Evolutionary conservation across 78 protist species (phyloP), one percentile per base, ranked within the genome.

Genomic region (Planoprotostelium fungivorum): DNA sequence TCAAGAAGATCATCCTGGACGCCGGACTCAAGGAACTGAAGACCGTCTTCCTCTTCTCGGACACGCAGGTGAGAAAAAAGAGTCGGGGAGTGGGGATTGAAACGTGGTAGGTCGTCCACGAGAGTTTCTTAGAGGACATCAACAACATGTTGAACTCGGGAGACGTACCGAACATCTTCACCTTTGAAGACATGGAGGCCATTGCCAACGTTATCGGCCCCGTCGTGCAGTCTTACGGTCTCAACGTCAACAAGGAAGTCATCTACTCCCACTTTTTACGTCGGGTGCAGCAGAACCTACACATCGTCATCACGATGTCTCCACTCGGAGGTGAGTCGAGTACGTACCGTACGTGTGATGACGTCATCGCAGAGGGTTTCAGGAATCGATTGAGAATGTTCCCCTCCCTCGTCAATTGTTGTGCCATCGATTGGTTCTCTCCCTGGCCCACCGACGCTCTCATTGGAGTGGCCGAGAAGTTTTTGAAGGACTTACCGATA

Each of bases 371-470:
- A 38, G 97, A 93, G 37, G 90, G 83, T 1, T 96, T 98, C 96
- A 90, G 98, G 36, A 39, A 86, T 1, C 95, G 98, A 34, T 95
- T 96, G 85, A 92, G 98, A n/a, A 90, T 87, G 96, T 97, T 96
- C 91, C 99, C 99, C 0, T 86, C 98, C 34, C 95, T 98, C 35
- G 92, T 94, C 84, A 94, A 93, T 87, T 91, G 94, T 88, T 94
- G 97, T 94, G 94, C 98, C 36, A 96, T 98, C 84, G 98, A 97
- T 87, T 98, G 98, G 98, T 98, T 96, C 94, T 63, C 91, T 29
- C 93, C 34, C 51, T 98, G 99, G 99, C 98, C 99, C 0, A 92
- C 85, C 0, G 98, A 98, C 87, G 99, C 99, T 10, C 93, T 98
- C 85, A 16, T 0, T 34, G 38, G 94, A 0, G 99, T 98, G 1